Evolutionary conservation across 176 grass and related monocot species (phyloP), one percentile per base, ranked within the genome.

Genomic region (Lolium perenne): DNA sequence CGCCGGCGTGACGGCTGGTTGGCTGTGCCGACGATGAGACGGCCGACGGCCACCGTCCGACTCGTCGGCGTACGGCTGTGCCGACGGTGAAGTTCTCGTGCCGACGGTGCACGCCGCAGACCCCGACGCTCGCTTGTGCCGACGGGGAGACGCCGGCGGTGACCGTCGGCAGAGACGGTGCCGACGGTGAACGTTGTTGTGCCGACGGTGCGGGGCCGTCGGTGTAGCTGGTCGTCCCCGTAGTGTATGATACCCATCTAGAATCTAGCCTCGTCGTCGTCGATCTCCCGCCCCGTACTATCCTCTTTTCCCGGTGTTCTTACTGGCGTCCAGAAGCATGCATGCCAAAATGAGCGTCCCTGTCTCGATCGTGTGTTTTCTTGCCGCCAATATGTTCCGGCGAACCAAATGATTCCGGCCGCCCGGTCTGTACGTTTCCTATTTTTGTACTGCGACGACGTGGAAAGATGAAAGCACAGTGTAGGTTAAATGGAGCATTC

Each of bases 361-460:
- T 90, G 71, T 82, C 79, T 82, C 79, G 32, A 35, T 21, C 32
- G 20, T 14, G 50, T 25, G 61, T 77, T 16, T 58, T 67, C 67
- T 56, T 79, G 53, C 71, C 10, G 62, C 61, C 9, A 62, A 76
- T 7, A 82, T 23, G 85, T 47, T 85, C 43, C 78, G 71, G 7
- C 51, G 15, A 43, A 12, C 38, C 23, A 5, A 85, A 81, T 80
- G 57, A 90, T 78, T 81, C 88, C 23, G 35, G 57, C 35, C 60
- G 38, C n/a, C 23, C 71, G 53, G 40, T 43, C 60, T 78, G 46
- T 47, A 10, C 3, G 46, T 41, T 46, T 8, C 6, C 71, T 73
- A 21, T 70, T 78, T 11, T 7, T 9, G 16, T 65, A 25, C 3
- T 10, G 25, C 22, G 10, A 35, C 25, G 63, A 78, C n/a, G 45